Evolutionary conservation across 2,329 filamentous ascomycete species (phyloP).

Genomic region (Aotearoamyces nothofagi): DNA sequence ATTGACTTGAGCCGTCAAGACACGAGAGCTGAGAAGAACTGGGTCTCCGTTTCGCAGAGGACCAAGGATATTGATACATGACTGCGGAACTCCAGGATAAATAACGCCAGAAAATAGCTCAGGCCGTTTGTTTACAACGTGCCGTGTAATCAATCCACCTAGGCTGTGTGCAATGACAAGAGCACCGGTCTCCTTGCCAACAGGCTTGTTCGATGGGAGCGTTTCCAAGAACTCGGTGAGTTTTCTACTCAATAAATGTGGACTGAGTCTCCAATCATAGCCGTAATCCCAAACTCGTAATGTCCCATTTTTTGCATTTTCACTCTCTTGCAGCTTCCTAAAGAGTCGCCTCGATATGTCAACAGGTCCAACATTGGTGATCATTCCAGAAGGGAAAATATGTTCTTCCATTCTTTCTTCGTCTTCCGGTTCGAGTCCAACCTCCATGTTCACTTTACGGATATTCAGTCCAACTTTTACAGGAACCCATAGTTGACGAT

Average conservation of each 20-base stretch:
- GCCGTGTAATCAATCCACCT: constrained; percentile 74
- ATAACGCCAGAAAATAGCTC: constrained; percentile 77
- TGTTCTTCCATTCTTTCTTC: constrained; percentile 69
- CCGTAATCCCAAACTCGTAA: constrained; percentile 80
- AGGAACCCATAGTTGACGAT: constrained; percentile 86
- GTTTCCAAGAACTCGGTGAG: constrained; percentile 60
- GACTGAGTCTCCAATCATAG: constrained; percentile 88
- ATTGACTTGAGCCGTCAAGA: constrained; percentile 84
- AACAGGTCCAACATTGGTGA: constrained; percentile 83
- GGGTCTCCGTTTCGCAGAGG: constrained; percentile 86
- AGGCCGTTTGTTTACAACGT: constrained; percentile 73
- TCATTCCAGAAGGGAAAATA: constrained; percentile 77
- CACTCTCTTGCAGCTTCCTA: constrained; percentile 57
- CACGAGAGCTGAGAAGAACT: constrained; percentile 74
- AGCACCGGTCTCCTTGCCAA: constrained; percentile 47
- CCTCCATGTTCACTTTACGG: constrained; percentile 79
- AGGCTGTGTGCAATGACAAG: constrained; percentile 76
- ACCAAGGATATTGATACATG: constrained; percentile 83
- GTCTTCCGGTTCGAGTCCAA: constrained; percentile 67
- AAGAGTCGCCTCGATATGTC: constrained; percentile 77
- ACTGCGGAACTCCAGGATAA: constrained; percentile 72
- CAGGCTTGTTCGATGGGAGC: constrained; percentile 58
- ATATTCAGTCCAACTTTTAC: constrained; percentile 87
- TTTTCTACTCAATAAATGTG: constrained; percentile 54
- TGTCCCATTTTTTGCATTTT: constrained; percentile 56